phyloP scores from a whole-genome alignment of 192 early-diverging fungal species.

The Linnemannia hyalina region DNA sequence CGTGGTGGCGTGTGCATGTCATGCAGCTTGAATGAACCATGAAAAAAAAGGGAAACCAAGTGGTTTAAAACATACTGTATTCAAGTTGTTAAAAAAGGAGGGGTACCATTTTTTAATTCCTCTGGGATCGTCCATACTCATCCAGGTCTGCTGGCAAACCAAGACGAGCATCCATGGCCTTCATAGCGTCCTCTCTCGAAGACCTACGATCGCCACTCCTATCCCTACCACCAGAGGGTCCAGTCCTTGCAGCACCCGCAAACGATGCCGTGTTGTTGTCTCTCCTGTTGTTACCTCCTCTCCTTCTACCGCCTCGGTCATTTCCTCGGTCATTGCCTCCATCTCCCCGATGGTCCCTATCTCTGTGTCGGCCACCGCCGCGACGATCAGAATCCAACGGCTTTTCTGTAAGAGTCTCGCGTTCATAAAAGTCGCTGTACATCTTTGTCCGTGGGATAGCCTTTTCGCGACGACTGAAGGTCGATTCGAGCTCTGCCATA shows the following conservation, averaged over 20 bases:
- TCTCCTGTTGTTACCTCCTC: not conserved
- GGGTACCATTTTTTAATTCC: not conserved
- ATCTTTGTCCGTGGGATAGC: constrained; percentile 38
- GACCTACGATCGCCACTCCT: constrained; percentile 7
- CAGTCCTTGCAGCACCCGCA: not conserved
- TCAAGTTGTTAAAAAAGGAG: too few relatives aligned
- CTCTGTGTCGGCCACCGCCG: not conserved
- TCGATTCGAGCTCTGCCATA: constrained; percentile 44
- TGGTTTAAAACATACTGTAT: too few relatives aligned
- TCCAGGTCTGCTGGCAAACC: constrained; percentile 33
- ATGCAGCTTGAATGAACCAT: too few relatives aligned
- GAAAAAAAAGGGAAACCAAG: too few relatives aligned
- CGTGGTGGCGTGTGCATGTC: too few relatives aligned
- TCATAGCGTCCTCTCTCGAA: constrained; percentile 34
- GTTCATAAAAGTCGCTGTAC: constrained; percentile 55
- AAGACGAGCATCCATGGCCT: constrained; percentile 36
- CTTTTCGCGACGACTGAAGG: constrained; percentile 41
- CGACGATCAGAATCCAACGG: constrained; percentile 2
- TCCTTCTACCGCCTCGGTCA: not conserved
- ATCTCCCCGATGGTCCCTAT: not conserved
- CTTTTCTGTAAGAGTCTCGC: constrained; percentile 25
- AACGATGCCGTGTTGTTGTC: not conserved
- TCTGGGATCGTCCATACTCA: constrained; percentile 42
- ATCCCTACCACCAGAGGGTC: constrained; percentile 12
- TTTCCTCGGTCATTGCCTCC: not conserved